These are phyloP conservation scores for Coniferiporia weirii DNA, from an alignment of 1,284 basidiomycete species.

Conservation along the genomic window DNA sequence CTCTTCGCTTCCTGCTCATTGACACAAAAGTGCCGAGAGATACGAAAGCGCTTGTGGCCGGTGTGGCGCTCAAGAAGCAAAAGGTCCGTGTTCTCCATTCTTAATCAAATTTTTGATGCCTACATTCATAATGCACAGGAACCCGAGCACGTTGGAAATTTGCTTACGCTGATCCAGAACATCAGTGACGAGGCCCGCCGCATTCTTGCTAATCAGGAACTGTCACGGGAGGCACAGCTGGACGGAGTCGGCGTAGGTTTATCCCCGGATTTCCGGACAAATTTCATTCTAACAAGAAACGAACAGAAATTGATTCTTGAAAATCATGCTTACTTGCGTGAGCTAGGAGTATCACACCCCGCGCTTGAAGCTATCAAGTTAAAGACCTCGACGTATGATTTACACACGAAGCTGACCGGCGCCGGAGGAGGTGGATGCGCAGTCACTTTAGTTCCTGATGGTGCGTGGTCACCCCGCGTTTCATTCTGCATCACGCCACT, in stretches of 20 bases:
- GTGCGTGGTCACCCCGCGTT: constrained; percentile 37
- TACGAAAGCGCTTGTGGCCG: constrained; percentile 92
- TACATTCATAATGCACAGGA: constrained; percentile 42
- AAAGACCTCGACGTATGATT: constrained; percentile 64
- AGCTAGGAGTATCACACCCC: constrained; percentile 92
- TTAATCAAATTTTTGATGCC: constrained; percentile 11
- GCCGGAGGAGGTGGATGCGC: constrained; percentile 99
- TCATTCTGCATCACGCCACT: not conserved
- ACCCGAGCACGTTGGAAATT: constrained; percentile 69
- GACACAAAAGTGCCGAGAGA: constrained; percentile 91
- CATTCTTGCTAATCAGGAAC: constrained; percentile 70
- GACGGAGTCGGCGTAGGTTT: constrained; percentile 53
- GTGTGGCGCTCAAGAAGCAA: constrained; percentile 71
- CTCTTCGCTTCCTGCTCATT: constrained; percentile 79
- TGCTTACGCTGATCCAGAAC: constrained; percentile 73
- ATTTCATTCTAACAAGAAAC: constrained; percentile 1
- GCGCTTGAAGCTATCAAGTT: constrained; percentile 79
- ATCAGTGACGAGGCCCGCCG: constrained; percentile 79
- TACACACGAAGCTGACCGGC: constrained; percentile 96
- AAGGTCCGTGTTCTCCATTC: constrained; percentile 39
- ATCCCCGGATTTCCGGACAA: constrained; percentile 1
- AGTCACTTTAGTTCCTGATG: constrained; percentile 91
- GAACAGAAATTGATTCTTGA: constrained; percentile 72
- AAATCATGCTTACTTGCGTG: constrained; percentile 84
- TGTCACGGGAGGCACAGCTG: constrained; percentile 58